These are phyloP conservation scores for Salvia rosmarinus DNA, from an alignment of 257 asterid species.

Conservation along the genomic window DNA sequence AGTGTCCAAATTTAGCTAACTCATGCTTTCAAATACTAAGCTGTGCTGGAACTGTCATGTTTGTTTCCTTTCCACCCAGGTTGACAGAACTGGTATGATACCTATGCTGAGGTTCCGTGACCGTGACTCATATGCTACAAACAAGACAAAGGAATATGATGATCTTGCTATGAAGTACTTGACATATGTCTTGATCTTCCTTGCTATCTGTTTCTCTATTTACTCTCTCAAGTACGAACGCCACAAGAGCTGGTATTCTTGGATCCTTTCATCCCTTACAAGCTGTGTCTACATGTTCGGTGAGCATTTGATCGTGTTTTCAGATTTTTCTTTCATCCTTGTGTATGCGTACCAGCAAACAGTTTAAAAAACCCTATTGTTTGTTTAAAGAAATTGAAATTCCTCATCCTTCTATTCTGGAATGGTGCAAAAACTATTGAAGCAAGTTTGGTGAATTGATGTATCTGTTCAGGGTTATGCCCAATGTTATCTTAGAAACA, in stretches of 20 bases:
- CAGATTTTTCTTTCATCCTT: not conserved
- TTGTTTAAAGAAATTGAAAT: not conserved
- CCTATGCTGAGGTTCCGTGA: conserved; percentile 93
- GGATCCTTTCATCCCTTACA: conserved; percentile 94
- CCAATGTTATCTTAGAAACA: not conserved
- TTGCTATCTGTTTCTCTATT: conserved; percentile 74
- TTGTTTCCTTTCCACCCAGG: conserved; percentile 42
- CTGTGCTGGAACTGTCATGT: conserved; percentile 16
- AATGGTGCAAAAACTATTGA: conserved; percentile 1
- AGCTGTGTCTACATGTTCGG: conserved; percentile 99
- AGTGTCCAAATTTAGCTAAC: conserved; percentile 19
- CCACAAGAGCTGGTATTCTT: conserved; percentile 99
- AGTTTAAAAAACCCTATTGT: not conserved
- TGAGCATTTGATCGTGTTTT: conserved; percentile 47
- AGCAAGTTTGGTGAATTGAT: not conserved
- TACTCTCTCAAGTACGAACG: conserved; percentile 92
- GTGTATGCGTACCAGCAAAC: not conserved
- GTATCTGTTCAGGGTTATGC: not conserved
- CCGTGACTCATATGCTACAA: conserved; percentile 91
- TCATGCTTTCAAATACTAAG: not conserved
- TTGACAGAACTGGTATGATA: conserved; percentile 91
- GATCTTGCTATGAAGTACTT: conserved; percentile 98
- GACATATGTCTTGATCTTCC: conserved; percentile 80
- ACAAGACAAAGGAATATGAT: conserved; percentile 98
- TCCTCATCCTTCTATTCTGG: conserved; percentile 6